phyloP scores from a whole-genome alignment of 352 stramenopile species.

The Proteromonas lacertae region DNA sequence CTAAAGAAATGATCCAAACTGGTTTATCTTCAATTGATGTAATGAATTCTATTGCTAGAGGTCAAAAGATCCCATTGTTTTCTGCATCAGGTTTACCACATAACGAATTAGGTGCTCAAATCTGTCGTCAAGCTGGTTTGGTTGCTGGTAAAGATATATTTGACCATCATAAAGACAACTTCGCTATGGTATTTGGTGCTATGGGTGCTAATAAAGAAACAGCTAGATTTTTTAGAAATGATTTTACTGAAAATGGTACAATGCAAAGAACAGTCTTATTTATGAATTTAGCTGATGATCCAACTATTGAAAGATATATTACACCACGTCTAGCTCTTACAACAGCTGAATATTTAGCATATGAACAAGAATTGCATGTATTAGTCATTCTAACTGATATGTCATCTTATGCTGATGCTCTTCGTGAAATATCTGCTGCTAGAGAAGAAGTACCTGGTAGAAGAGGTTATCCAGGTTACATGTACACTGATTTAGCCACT shows the following conservation, averaged over 20 bases:
- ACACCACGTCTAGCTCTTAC: slow-evolving; percentile 86
- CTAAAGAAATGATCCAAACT: slow-evolving; percentile 99
- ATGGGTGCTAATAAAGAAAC: slow-evolving; percentile 99
- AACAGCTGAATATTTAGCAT: slow-evolving; percentile 92
- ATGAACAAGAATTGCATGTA: slow-evolving; percentile 93
- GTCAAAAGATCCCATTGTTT: slow-evolving; percentile 98
- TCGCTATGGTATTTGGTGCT: slow-evolving; percentile 93
- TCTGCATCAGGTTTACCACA: slow-evolving; percentile 85
- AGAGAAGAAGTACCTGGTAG: slow-evolving; percentile 76
- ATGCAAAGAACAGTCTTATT: slow-evolving; percentile 95
- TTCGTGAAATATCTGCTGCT: slow-evolving; percentile 72
- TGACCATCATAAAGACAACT: slow-evolving; percentile 94
- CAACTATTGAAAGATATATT: slow-evolving; percentile 98
- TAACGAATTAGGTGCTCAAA: slow-evolving; percentile 91
- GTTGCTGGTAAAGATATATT: slow-evolving; percentile 89
- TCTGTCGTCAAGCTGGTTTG: slow-evolving; percentile 84
- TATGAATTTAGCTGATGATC: slow-evolving; percentile 95
- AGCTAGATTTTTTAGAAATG: slow-evolving; percentile 36
- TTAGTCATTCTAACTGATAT: slow-evolving; percentile 97
- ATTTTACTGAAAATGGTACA: slow-evolving; percentile 40
- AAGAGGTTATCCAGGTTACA: slow-evolving; percentile 95
- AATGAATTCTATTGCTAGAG: slow-evolving; percentile 96
- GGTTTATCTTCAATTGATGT: slow-evolving; percentile 97
- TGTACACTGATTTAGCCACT: slow-evolving; percentile 97
- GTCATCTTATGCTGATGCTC: slow-evolving; percentile 85